These are phyloP conservation scores for Takakia lepidozioides DNA, from an alignment of 225 moss, liverwort and hornwort genomes.

Conservation along the genomic window DNA sequence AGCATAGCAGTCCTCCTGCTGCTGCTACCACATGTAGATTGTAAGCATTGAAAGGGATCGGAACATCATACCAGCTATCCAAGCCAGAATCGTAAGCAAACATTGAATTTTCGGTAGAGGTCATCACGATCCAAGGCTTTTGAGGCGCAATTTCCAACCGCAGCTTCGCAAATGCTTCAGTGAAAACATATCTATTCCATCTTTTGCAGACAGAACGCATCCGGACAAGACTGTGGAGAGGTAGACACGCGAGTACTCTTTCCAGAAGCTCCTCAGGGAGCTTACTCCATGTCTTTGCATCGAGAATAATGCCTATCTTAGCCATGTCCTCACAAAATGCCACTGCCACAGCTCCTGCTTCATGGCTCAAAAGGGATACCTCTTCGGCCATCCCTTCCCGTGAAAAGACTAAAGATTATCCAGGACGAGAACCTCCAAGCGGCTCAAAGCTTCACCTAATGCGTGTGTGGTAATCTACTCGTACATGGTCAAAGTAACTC, in stretches of 20 bases:
- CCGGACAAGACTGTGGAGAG: constrained; percentile 23
- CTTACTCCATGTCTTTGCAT: constrained; percentile 25
- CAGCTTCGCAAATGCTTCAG: constrained; percentile 18
- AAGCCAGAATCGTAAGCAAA: constrained; percentile 27
- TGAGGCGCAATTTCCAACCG: constrained; percentile 3
- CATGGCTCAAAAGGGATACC: no score
- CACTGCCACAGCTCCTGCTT: neutral
- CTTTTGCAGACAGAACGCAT: constrained; percentile 29
- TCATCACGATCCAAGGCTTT: constrained; percentile 41
- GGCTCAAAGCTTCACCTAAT: no score
- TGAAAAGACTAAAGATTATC: no score
- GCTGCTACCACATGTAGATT: constrained; percentile 36
- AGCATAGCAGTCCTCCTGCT: constrained; percentile 39
- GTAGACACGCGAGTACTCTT: constrained; percentile 26
- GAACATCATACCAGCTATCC: constrained; percentile 24
- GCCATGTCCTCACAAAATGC: constrained; percentile 12
- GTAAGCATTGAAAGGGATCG: constrained; percentile 29
- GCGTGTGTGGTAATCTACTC: no score
- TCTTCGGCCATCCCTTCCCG: no score
- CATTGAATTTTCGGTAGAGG: constrained; percentile 25
- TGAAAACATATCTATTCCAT: constrained; percentile 22
- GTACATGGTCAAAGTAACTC: no score
- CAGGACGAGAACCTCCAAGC: no score
- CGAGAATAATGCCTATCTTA: constrained; percentile 12
- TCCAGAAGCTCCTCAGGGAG: constrained; percentile 40